phyloP scores from a whole-genome alignment of 768 basidiomycete species.

The Dendrothele bispora region DNA sequence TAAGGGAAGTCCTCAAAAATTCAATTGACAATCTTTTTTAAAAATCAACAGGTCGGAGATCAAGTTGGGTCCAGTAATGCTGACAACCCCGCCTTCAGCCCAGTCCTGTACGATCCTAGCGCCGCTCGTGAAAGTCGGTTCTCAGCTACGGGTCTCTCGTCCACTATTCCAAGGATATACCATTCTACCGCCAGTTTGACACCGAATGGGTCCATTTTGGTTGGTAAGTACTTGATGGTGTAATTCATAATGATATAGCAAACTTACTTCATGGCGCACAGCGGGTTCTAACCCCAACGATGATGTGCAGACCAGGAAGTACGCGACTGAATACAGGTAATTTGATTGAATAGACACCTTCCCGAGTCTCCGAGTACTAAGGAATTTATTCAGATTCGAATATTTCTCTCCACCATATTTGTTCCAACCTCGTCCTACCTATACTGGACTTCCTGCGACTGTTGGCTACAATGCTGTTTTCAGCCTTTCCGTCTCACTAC shows the following conservation, averaged over 20 bases:
- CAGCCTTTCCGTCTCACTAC: neutral
- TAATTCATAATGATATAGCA: no score
- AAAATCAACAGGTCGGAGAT: conserved; percentile 12
- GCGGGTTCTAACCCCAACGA: conserved; percentile 25
- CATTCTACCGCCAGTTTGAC: conserved; percentile 27
- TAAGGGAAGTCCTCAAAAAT: neutral
- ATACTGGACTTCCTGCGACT: conserved; percentile 8
- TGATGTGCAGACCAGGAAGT: conserved; percentile 12
- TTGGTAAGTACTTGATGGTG: no score
- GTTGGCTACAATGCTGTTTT: conserved; percentile 14
- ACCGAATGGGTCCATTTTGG: conserved; percentile 20
- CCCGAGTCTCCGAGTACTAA: no score
- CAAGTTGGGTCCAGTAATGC: conserved; percentile 28
- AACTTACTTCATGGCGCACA: no score
- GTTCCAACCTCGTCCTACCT: no score
- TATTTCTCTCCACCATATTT: conserved; percentile 11
- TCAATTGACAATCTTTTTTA: no score
- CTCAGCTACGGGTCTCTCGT: conserved; percentile 17
- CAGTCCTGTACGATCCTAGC: conserved; percentile 22
- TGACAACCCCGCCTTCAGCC: conserved; percentile 19
- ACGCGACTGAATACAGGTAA: conserved; percentile 11
- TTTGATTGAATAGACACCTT: no score
- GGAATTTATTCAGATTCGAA: conserved; percentile 11
- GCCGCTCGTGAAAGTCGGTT: no score
- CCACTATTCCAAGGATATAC: conserved; percentile 22